A percentile compares a stretch with the other conserved stretches of the same genome.
Conservation (phyloP, 2,329 filamentous ascomycete genomes). For the Cladosporium austrohemisphaericum region DNA sequence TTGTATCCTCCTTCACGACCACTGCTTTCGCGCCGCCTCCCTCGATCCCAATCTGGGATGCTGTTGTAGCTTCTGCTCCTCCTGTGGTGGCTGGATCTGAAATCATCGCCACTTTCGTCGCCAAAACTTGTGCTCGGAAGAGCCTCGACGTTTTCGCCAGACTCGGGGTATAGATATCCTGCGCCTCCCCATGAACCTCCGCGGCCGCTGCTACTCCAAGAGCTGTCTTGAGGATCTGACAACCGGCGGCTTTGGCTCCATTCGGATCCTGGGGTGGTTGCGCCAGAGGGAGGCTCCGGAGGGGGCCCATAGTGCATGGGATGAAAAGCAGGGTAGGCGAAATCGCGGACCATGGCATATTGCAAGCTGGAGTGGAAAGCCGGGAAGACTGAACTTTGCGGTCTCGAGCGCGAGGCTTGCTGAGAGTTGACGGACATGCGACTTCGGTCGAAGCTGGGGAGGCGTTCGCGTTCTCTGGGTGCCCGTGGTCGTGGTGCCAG, state of each 20-base stretch:
- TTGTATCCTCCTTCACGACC: slow-evolving; percentile 11
- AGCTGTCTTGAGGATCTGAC: slow-evolving; percentile 55
- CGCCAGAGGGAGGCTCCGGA: slow-evolving; percentile 70
- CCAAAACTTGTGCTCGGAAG: slow-evolving; percentile 36
- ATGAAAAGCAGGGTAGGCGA: slow-evolving; percentile 79
- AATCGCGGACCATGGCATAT: slow-evolving; percentile 91
- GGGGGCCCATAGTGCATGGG: slow-evolving; percentile 93
- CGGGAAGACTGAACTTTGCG: slow-evolving; percentile 71
- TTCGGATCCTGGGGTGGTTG: slow-evolving; percentile 82
- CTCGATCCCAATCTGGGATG: slow-evolving; percentile 71
- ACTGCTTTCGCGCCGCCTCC: slow-evolving; percentile 38
- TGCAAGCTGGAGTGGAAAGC: slow-evolving; percentile 79
- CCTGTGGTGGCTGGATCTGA: slow-evolving; percentile 28
- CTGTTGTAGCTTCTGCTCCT: slow-evolving; percentile 72
- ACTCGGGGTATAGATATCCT: slow-evolving; percentile 29
- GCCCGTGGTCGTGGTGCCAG: not conserved
- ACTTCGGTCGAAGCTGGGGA: slow-evolving; percentile 9
- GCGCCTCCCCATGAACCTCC: slow-evolving; percentile 45
- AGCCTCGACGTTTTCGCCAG: slow-evolving; percentile 24
- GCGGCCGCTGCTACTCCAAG: slow-evolving; percentile 45
- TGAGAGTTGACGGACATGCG: slow-evolving; percentile 9
- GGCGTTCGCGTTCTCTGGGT: slow-evolving; percentile 4
- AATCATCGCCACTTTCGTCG: slow-evolving; percentile 20
- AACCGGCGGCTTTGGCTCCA: slow-evolving; percentile 68
- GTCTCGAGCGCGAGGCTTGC: slow-evolving; percentile 31